phyloP scores from a whole-genome alignment of 2,329 filamentous ascomycete genomes.

The Sporothrix humicola region DNA sequence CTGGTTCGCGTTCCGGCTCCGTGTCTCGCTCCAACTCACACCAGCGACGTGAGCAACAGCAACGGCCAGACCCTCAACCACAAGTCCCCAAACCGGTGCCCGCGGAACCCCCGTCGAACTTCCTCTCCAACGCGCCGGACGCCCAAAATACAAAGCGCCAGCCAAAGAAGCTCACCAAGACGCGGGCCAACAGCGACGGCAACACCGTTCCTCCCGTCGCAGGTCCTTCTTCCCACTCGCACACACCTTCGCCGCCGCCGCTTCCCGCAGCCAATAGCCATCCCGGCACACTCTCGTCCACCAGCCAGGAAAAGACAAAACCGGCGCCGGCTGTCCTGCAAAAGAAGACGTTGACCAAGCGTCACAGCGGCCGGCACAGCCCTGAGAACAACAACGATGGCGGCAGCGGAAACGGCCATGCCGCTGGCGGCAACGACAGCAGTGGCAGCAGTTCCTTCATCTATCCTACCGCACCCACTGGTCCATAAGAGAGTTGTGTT shows the following conservation, averaged over 20 bases:
- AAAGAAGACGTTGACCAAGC: slow-evolving; percentile 32
- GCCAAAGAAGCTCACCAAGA: slow-evolving; percentile 52
- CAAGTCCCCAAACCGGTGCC: not conserved
- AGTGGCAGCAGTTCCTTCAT: not conserved
- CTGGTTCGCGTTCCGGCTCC: not conserved
- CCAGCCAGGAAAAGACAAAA: slow-evolving; percentile 8
- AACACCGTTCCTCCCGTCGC: not conserved
- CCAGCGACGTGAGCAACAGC: not conserved
- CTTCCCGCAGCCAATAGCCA: not conserved
- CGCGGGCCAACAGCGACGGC: slow-evolving; percentile 47
- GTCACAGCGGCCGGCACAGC: not conserved
- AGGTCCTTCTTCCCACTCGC: not conserved
- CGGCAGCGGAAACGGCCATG: not conserved
- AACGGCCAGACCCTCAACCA: not conserved
- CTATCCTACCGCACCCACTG: not conserved
- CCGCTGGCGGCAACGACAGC: not conserved
- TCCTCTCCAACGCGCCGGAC: not conserved
- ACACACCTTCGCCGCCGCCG: not conserved
- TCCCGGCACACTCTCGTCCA: not conserved
- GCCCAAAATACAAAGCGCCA: slow-evolving; percentile 43
- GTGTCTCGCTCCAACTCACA: not conserved
- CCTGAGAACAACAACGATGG: not conserved
- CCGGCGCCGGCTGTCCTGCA: slow-evolving; percentile 33
- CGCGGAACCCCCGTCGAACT: not conserved
- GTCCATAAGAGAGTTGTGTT: no score